Percentiles rank a stretch among this genome's conserved stretches.
phyloP scores from a whole-genome alignment of 495 filamentous ascomycete genomes.

The Penicillium lividum region DNA sequence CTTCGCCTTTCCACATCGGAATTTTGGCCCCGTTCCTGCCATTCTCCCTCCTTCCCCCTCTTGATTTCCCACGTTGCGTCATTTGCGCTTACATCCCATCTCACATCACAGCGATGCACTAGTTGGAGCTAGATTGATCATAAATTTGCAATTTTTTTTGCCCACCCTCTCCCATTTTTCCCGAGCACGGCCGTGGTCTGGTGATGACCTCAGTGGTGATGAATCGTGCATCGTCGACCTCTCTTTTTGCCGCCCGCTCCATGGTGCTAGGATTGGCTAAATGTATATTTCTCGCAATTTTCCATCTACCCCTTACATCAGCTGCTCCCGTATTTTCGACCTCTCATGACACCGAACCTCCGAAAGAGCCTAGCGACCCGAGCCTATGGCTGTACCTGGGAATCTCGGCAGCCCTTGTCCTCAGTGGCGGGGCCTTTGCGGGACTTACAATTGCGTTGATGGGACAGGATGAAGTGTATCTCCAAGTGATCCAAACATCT shows the following conservation, averaged over 20 bases:
- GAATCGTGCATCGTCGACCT: constrained; percentile 30
- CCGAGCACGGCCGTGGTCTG: background rate
- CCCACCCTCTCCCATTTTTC: background rate
- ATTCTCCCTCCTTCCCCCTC: too few relatives aligned
- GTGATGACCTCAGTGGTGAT: constrained; percentile 20
- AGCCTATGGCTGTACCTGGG: constrained; percentile 71
- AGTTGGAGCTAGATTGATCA: background rate
- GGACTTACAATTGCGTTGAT: constrained; percentile 89
- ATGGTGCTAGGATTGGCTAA: constrained; percentile 50
- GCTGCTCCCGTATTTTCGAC: constrained; percentile 41
- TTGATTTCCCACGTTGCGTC: background rate
- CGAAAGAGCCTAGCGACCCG: constrained; percentile 41
- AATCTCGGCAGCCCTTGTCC: constrained; percentile 70
- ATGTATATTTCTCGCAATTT: constrained; percentile 45
- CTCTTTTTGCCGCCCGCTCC: constrained; percentile 44
- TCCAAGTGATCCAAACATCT: constrained; percentile 89
- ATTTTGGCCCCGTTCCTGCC: too few relatives aligned
- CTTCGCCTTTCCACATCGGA: too few relatives aligned
- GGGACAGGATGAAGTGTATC: constrained; percentile 86
- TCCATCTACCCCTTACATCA: constrained; percentile 45
- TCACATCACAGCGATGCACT: background rate
- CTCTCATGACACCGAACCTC: constrained; percentile 14
- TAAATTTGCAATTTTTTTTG: background rate
- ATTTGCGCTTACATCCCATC: background rate
- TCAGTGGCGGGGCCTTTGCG: constrained; percentile 91